A percentile compares a stretch with the other conserved stretches of the same genome.
Conservation (phyloP, 2,329 filamentous ascomycete species). For the Curvularia hawaiiensis region DNA sequence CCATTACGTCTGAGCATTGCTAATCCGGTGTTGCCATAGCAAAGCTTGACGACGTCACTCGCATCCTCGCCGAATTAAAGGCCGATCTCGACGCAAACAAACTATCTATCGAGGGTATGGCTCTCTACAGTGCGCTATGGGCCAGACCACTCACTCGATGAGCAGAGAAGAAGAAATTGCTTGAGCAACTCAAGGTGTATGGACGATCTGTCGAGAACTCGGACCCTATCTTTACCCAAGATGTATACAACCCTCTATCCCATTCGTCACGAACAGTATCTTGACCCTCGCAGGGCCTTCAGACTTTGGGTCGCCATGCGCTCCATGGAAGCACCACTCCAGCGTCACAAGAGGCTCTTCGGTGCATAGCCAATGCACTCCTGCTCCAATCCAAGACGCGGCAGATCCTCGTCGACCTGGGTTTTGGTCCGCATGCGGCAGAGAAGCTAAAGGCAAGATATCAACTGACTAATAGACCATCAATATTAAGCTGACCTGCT, state of each 20-base stretch:
- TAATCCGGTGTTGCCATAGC: conserved; percentile 44
- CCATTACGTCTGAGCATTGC: not conserved
- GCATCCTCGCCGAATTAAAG: conserved; percentile 66
- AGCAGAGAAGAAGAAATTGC: conserved; percentile 64
- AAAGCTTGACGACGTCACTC: conserved; percentile 72
- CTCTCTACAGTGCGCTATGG: not conserved
- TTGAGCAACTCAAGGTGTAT: conserved; percentile 74
- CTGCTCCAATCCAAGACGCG: conserved; percentile 71
- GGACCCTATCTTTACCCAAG: conserved; percentile 81
- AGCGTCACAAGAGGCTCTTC: conserved; percentile 72
- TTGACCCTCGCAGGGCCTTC: conserved; percentile 66
- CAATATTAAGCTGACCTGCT: conserved; percentile 7
- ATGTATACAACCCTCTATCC: conserved; percentile 57
- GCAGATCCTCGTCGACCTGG: conserved; percentile 74
- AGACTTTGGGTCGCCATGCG: conserved; percentile 72
- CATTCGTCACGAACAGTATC: conserved; percentile 9
- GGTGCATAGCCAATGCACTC: conserved; percentile 85
- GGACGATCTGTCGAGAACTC: conserved; percentile 74
- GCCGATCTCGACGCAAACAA: conserved; percentile 65
- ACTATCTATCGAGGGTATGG: conserved; percentile 65
- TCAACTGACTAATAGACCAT: no score
- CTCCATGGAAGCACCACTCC: conserved; percentile 68
- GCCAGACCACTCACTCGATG: conserved; percentile 13
- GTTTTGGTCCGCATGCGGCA: conserved; percentile 70
- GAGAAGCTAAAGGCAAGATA: conserved; percentile 64